Conservation (phyloP, 1,139 yeast species). For the Saccharomycopsis hybrid region DNA sequence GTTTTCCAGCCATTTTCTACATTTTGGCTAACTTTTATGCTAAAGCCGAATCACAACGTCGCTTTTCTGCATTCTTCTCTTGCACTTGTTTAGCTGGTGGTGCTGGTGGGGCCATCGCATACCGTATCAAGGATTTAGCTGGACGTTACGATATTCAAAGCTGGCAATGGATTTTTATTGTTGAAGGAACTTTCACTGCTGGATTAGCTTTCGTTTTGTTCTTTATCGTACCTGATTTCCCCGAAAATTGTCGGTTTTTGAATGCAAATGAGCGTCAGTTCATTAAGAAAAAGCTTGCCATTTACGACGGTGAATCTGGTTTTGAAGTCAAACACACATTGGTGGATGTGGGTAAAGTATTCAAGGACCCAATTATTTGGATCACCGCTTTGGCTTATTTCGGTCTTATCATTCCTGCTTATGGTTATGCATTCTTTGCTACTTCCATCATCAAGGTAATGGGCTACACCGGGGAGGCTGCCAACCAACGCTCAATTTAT, state of each 20-base stretch:
- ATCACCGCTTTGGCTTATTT: conserved; percentile 56
- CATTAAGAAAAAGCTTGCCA: conserved; percentile 37
- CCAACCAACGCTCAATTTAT: conserved; percentile 63
- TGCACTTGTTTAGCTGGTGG: conserved; percentile 78
- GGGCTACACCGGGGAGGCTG: conserved; percentile 54
- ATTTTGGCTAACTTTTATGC: conserved; percentile 52
- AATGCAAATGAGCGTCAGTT: conserved; percentile 35
- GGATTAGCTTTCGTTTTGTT: conserved; percentile 54
- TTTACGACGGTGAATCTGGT: conserved; percentile 35
- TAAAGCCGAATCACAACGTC: conserved; percentile 61
- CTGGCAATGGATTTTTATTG: conserved; percentile 71
- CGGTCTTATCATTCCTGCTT: conserved; percentile 59
- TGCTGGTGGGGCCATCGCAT: conserved; percentile 72
- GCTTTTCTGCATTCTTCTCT: conserved; percentile 62
- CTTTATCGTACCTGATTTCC: conserved; percentile 68
- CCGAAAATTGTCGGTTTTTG: conserved; percentile 46
- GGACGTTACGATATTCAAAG: conserved; percentile 43
- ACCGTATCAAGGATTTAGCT: conserved; percentile 46
- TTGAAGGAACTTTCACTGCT: conserved; percentile 67
- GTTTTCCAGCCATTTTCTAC: conserved; percentile 70
- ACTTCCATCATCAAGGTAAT: conserved; percentile 54
- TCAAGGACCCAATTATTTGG: conserved; percentile 42
- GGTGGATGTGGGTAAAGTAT: conserved; percentile 30
- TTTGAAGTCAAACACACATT: conserved; percentile 29
- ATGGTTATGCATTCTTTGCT: conserved; percentile 68